A percentile compares a stretch with the other conserved stretches of the same genome.
Evolutionary conservation across 805 yeast genomes (phyloP).

Genomic region (Lachancea sp.): DNA sequence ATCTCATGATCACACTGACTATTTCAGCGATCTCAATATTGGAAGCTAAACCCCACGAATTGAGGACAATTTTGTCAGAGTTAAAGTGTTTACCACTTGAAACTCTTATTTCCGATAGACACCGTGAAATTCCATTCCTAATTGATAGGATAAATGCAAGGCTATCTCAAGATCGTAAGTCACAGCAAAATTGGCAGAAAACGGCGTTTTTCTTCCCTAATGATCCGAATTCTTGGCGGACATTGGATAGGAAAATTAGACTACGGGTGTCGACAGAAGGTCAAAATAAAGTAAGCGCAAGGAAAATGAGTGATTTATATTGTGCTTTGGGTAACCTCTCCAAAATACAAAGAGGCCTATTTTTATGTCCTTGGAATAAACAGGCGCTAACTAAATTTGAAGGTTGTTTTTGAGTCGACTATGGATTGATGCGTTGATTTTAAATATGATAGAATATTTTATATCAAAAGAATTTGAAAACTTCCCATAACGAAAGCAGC

Average conservation of each 20-base stretch:
- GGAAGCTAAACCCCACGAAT: slow-evolving; percentile 51
- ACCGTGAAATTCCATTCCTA: slow-evolving; percentile 52
- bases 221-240: slow-evolving; percentile 61
- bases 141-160: slow-evolving; percentile 45
- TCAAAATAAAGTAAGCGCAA: slow-evolving; percentile 45
- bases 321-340: slow-evolving; percentile 42
- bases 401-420: slow-evolving; percentile 24
- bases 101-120: slow-evolving; percentile 45
- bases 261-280: slow-evolving; percentile 49
- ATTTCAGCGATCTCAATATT: slow-evolving; percentile 74
- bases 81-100: slow-evolving; percentile 44
- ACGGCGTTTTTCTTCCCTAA: slow-evolving; percentile 71
- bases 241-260: slow-evolving; percentile 51
- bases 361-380: slow-evolving; percentile 50
- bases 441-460: neutral
- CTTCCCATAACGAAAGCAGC: slow-evolving; percentile 50
- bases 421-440: neutral
- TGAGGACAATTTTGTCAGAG: slow-evolving; percentile 59
- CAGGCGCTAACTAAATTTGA: slow-evolving; percentile 28
- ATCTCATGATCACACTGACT: slow-evolving; percentile 60
- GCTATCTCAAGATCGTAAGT: slow-evolving; percentile 25
- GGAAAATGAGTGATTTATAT: slow-evolving; percentile 45
- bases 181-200: slow-evolving; percentile 50
- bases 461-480: slow-evolving; percentile 37
- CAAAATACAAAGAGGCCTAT: slow-evolving; percentile 60